These are phyloP conservation scores for Hymenoscyphus fraxineus DNA, from an alignment of 2,329 filamentous ascomycete species.

Conservation along the genomic window DNA sequence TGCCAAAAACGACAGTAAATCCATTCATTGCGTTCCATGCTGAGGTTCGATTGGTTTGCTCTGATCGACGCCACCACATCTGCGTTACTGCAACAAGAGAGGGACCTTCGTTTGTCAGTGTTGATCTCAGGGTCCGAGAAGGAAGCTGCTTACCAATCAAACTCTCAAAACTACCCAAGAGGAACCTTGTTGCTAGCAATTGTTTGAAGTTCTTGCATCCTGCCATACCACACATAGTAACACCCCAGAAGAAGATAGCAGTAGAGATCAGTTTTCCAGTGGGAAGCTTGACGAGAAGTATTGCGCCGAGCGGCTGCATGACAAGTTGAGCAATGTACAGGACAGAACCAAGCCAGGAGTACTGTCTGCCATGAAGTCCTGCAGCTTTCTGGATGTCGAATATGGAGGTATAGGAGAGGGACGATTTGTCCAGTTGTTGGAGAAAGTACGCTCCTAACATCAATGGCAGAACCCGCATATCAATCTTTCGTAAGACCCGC, in stretches of 20 bases:
- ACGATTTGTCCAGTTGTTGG: conserved; percentile 43
- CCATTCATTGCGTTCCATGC: conserved; percentile 59
- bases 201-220: conserved; percentile 34
- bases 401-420: conserved; percentile 42
- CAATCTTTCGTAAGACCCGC: conserved; percentile 37
- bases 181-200: conserved; percentile 37
- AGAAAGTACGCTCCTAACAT: conserved; percentile 55
- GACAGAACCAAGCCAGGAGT: conserved; percentile 58
- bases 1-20: conserved; percentile 44
- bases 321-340: conserved; percentile 56
- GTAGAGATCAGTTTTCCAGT: conserved; percentile 50
- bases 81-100: conserved; percentile 54
- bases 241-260: conserved; percentile 52
- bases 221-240: conserved; percentile 38
- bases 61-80: conserved; percentile 59
- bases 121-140: too few species aligned
- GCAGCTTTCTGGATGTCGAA: conserved; percentile 47
- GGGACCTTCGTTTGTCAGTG: conserved; percentile 35
- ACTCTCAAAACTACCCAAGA: conserved; percentile 34
- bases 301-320: conserved; percentile 52
- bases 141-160: conserved; percentile 14
- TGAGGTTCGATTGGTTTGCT: conserved; percentile 54
- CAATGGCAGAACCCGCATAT: conserved; percentile 46
- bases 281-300: conserved; percentile 49
- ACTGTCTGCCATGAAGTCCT: conserved; percentile 43